phyloP scores from a whole-genome alignment of 1,284 basidiomycete species.

The Golubevia pallescens region DNA sequence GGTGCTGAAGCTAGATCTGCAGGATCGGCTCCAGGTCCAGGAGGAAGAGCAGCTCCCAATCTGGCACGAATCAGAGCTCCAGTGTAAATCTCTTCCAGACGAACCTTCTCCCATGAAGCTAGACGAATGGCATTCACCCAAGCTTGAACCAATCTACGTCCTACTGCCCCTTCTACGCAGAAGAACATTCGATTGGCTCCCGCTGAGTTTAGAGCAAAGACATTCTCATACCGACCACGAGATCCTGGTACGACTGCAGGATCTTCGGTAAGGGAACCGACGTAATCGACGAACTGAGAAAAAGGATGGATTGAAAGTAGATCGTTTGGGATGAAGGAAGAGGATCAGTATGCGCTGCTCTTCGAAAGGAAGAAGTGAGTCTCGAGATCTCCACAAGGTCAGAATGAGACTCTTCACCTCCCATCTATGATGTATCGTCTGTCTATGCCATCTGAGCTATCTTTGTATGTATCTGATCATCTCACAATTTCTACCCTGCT shows the following conservation, averaged over 20 bases:
- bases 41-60: no score
- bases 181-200: slow-evolving; percentile 89
- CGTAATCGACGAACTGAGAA: slow-evolving; percentile 69
- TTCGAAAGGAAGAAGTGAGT: background rate
- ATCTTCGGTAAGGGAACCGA: slow-evolving; percentile 68
- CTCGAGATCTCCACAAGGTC: background rate
- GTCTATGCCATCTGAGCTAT: no score
- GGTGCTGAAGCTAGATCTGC: no score
- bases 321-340: slow-evolving; percentile 66
- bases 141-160: slow-evolving; percentile 21
- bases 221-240: slow-evolving; percentile 70
- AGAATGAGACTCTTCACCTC: no score
- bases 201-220: slow-evolving; percentile 91
- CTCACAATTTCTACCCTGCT: no score
- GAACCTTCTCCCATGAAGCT: slow-evolving; percentile 91
- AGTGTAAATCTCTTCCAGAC: slow-evolving; percentile 96
- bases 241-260: slow-evolving; percentile 66
- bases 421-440: slow-evolving; percentile 54
- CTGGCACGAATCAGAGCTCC: slow-evolving; percentile 76
- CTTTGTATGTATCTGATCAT: no score
- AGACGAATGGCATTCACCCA: slow-evolving; percentile 92
- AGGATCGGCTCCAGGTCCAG: background rate
- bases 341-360: slow-evolving; percentile 28
- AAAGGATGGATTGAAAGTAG: slow-evolving; percentile 65
- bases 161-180: slow-evolving; percentile 56